Evolutionary conservation across 371 early-diverging fungal genomes (phyloP), one percentile per base, ranked within the genome.

Genomic region (Basidiobolus meristosporus): DNA sequence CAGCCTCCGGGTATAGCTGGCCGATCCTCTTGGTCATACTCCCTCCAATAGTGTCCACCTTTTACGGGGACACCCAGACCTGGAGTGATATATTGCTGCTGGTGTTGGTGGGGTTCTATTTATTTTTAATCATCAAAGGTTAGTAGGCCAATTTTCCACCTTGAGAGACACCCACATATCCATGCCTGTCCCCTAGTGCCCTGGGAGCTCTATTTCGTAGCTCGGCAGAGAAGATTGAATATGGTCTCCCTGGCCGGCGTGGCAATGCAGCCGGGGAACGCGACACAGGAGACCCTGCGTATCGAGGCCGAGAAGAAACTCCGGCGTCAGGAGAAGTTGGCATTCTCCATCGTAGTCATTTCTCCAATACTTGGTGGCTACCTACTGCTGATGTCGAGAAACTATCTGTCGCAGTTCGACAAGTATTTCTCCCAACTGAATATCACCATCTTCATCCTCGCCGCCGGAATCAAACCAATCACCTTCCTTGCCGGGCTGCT

Each of bases 81-180:
- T 77, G 73, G 70, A 69, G 70, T 40, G 77, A 77, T 44, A 65
- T 72, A 40, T 56, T 77, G 15, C 59, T 71, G 41, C 52, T 72
- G 22, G 42, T 65, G 5, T 49, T 77, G 43, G 70, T 73, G 31
- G 55, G 66, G 4, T 72, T 64, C 46, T 77, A 72, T 50, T 62
- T 73, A 30, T 73, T 70, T 43, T 65, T 69, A 51, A 67, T 73
- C 56, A 65, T 77, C 40, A 73, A 71, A 62, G 76, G 76, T 69
- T 67, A 48, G 38, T 37, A 3, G 18, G 38, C 10, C 14, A 17
- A 12, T 37, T 2, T n/a, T 17, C 18, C 18, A 21, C 14, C 18
- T 6, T 7, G 19, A 5, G 38, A 16, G 21, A 18, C 18, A 16
- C 21, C 15, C 18, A 20, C 18, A 22, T n/a, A 21, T 0, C 7